Evolutionary conservation across 2,329 filamentous ascomycete species (phyloP).

Genomic region (Epichloe coenophiala): DNA sequence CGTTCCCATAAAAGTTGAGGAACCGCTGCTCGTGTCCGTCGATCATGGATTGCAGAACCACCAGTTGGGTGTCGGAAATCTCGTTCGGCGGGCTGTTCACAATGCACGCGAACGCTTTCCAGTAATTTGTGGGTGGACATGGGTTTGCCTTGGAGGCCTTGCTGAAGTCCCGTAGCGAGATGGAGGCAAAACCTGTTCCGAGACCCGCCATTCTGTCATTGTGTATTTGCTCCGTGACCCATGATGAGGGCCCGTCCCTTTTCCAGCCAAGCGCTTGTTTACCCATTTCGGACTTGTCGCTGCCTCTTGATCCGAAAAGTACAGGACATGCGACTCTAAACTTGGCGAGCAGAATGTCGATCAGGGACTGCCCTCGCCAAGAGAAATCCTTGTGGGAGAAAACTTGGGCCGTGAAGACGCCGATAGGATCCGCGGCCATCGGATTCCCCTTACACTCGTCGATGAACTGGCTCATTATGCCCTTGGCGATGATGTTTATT

Average conservation of each 20-base stretch:
- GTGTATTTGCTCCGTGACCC: conserved; percentile 58
- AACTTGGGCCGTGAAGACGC: conserved; percentile 61
- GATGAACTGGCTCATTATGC: conserved; percentile 57
- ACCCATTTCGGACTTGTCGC: conserved; percentile 57
- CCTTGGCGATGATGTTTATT: conserved; percentile 64
- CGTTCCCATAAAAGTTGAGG: conserved; percentile 66
- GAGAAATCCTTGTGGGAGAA: conserved; percentile 57
- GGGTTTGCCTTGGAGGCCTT: conserved; percentile 56
- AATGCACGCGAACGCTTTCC: conserved; percentile 63
- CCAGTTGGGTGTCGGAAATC: conserved; percentile 59
- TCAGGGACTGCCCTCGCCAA: conserved; percentile 54
- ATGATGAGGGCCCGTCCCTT: conserved; percentile 41
- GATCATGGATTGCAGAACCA: conserved; percentile 59
- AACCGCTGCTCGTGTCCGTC: conserved; percentile 63
- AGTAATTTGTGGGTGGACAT: conserved; percentile 69
- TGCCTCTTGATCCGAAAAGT: conserved; percentile 70
- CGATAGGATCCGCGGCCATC: conserved; percentile 61
- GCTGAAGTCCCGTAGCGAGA: conserved; percentile 72
- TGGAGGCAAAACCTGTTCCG: conserved; percentile 68
- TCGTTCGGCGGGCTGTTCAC: conserved; percentile 57
- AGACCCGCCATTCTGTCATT: conserved; percentile 73
- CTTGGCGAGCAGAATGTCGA: conserved; percentile 79
- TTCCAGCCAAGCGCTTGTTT: conserved; percentile 61
- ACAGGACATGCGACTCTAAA: conserved; percentile 69
- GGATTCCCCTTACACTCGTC: conserved; percentile 51